Evolutionary conservation across 257 asterid genomes (phyloP), one percentile per base, ranked within the genome.

Genomic region (Solanum ahanhuiri): DNA sequence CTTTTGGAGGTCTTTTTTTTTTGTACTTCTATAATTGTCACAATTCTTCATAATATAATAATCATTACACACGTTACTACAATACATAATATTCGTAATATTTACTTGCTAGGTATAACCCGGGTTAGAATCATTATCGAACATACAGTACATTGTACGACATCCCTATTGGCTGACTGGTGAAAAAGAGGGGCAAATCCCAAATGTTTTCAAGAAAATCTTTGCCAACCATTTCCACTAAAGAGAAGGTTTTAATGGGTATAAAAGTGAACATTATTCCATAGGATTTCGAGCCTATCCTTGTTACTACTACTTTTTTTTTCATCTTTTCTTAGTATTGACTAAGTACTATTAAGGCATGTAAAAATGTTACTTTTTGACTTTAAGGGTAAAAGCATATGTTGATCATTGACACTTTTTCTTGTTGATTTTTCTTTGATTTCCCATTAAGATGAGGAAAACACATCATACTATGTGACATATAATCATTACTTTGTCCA

Each of bases 281-380:
- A 83, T 91, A 20, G 91, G 88, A 75, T 81, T 76, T 67, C 86
- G 89, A 87, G 87, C 86, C 86, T 22, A 48, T 83, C 67, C 45
- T 64, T 64, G 51, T 43, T 43, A 33, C 48, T n/a, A 77, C 60
- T 15, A 9, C 6, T 9, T 3, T 2, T 73, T 34, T 76, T 41
- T 6, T 41, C 12, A 41, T 23, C 60, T 41, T 41, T 77, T 28
- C 37, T 43, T 41, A 15, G 63, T 23, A 84, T 35, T 23, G 63
- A 83, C 33, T 17, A 22, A 58, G 3, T 58, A 58, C 67, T 58
- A 22, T 60, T 60, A 37, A 31, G 60, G 87, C 91, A 86, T 83
- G 92, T 89, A 90, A 87, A 88, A 79, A 81, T 88, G 67, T 84
- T 10, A 82, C 90, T 88, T 91, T 93, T 93, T 92, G 94, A 92